These are phyloP conservation scores for Trichocladium antarcticum DNA, from an alignment of 495 filamentous ascomycete species.

Conservation along the genomic window DNA sequence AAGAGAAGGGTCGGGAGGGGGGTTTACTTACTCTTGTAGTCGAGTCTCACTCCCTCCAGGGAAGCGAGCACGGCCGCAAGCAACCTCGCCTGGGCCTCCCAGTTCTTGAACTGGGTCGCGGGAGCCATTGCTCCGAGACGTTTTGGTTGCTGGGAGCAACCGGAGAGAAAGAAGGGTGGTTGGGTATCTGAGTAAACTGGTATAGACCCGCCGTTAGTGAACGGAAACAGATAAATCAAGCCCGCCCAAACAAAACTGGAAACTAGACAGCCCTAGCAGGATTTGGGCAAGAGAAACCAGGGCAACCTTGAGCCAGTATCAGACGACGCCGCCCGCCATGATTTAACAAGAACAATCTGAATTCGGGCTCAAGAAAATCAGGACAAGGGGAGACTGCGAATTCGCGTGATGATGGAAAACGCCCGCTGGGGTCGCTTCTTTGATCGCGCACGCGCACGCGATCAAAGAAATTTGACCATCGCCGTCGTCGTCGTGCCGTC, in stretches of 20 bases:
- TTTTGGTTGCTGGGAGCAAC: no score
- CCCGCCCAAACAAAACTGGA: background rate
- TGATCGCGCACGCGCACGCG: background rate
- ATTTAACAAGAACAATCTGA: background rate
- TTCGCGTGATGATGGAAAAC: background rate
- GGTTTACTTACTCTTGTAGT: constrained; percentile 39
- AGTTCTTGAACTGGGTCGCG: constrained; percentile 36
- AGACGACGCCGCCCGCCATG: background rate
- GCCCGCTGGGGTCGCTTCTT: background rate
- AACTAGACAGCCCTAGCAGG: background rate
- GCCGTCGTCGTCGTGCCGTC: background rate
- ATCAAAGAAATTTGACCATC: background rate
- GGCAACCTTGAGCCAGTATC: background rate
- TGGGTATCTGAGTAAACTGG: no score
- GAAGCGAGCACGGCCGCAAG: constrained; percentile 42
- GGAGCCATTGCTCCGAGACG: constrained; percentile 14
- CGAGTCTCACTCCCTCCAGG: constrained; percentile 31
- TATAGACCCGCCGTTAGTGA: no score
- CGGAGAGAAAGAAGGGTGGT: background rate
- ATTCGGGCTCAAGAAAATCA: background rate
- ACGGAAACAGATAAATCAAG: no score
- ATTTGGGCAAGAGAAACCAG: background rate
- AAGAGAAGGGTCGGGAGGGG: background rate
- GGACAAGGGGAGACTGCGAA: background rate
- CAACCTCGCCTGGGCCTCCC: constrained; percentile 39